phyloP scores from a whole-genome alignment of 2,329 filamentous ascomycete genomes.

The Coleophoma cylindrospora region DNA sequence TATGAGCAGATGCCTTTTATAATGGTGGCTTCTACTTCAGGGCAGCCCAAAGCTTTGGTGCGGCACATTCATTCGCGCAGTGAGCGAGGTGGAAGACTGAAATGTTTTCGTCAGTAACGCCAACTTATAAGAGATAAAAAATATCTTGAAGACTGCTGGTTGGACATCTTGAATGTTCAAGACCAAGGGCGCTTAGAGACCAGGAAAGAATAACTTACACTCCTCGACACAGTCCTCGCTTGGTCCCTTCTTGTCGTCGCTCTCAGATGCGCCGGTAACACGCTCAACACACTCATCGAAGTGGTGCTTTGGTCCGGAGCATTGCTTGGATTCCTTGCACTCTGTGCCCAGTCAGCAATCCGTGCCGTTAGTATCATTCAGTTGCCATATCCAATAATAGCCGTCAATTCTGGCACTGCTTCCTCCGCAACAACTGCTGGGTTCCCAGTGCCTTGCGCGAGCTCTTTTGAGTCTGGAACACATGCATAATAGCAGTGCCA shows the following conservation, averaged over 20 bases:
- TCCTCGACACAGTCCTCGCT: slow-evolving; percentile 98
- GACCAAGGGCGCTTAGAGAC: neutral
- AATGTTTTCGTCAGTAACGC: slow-evolving; percentile 7
- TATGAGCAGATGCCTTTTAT: slow-evolving; percentile 5
- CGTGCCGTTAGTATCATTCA: no score
- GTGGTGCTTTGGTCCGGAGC: slow-evolving; percentile 90
- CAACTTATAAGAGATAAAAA: no score
- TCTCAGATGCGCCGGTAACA: slow-evolving; percentile 63
- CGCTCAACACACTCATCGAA: slow-evolving; percentile 97
- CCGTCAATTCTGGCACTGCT: no score
- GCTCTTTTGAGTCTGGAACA: no score
- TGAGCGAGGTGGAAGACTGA: slow-evolving; percentile 97
- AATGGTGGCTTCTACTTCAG: slow-evolving; percentile 66
- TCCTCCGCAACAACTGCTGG: no score
- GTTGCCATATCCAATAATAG: no score
- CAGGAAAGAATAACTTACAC: slow-evolving; percentile 58
- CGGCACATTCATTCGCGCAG: slow-evolving; percentile 89
- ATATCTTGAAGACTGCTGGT: neutral
- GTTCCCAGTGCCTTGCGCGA: no score
- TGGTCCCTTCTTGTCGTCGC: slow-evolving; percentile 59
- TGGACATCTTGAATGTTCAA: neutral
- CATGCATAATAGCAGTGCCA: no score
- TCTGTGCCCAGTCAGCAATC: slow-evolving; percentile 46
- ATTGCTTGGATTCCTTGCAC: slow-evolving; percentile 82
- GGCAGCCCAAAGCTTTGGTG: slow-evolving; percentile 88